Evolutionary conservation across 108 stramenopile genomes (phyloP).

Genomic region (Mediolabrus comicus): DNA sequence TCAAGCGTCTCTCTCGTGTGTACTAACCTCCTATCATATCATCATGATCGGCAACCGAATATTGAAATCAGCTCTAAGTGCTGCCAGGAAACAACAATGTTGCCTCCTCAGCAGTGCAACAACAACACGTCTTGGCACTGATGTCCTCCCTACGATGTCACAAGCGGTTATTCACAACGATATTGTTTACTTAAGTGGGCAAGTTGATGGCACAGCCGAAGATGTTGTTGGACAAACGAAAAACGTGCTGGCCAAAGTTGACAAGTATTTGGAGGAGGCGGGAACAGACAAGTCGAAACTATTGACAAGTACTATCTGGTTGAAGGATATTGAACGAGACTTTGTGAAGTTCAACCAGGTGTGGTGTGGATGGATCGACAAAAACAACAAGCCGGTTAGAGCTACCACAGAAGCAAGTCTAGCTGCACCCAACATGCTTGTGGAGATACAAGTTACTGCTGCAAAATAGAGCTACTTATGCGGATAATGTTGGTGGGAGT

Average conservation of each 20-base stretch:
- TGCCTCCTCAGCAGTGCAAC: background rate
- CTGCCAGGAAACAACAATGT: background rate
- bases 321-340: conserved; percentile 63
- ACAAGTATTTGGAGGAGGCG: conserved; percentile 53
- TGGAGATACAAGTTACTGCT: conserved; percentile 76
- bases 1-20: too few species aligned
- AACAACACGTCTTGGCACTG: background rate
- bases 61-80: background rate
- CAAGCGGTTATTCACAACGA: conserved; percentile 52
- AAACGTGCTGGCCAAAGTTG: conserved; percentile 55
- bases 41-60: background rate
- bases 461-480: too few species aligned
- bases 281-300: conserved; percentile 66
- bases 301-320: conserved; percentile 62
- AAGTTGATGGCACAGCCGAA: conserved; percentile 39
- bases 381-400: conserved; percentile 68
- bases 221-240: conserved; percentile 54
- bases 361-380: conserved; percentile 69
- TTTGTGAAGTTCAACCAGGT: conserved; percentile 64
- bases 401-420: conserved; percentile 64
- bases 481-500: too few species aligned
- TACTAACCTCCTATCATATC: too few species aligned
- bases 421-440: conserved; percentile 53
- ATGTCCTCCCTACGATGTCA: conserved; percentile 31
- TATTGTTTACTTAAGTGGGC: conserved; percentile 48